Percentiles rank a stretch among this genome's conserved stretches.
phyloP scores from a whole-genome alignment of 139 green algal genomes.

The Picochlorum sp. region DNA sequence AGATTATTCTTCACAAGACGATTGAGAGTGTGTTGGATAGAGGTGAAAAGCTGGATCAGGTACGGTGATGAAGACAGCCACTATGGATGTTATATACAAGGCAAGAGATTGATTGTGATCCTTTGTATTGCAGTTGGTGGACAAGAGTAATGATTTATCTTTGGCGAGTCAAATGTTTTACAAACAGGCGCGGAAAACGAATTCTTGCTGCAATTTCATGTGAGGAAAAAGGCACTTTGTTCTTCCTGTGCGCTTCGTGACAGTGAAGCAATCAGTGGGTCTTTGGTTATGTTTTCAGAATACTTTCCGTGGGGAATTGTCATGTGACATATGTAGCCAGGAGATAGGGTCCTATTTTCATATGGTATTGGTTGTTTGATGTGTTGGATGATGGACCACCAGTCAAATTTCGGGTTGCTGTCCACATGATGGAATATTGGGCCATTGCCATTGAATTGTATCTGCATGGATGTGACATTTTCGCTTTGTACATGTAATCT shows the following conservation, averaged over 20 bases:
- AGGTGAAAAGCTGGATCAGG: conserved; percentile 92
- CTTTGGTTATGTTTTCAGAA: too few species aligned
- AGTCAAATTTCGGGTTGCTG: neutral
- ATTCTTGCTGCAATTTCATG: conserved; percentile 80
- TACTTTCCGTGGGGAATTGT: too few species aligned
- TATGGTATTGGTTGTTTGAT: neutral
- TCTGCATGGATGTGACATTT: neutral
- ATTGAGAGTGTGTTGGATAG: conserved; percentile 95
- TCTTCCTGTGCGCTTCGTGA: neutral
- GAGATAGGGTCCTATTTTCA: neutral
- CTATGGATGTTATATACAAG: neutral
- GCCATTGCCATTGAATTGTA: conserved; percentile 3
- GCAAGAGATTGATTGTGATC: neutral
- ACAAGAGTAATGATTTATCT: conserved; percentile 89
- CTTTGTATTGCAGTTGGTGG: conserved; percentile 61
- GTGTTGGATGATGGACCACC: conserved; percentile 3
- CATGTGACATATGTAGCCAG: too few species aligned
- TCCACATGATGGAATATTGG: neutral
- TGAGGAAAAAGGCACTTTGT: conserved; percentile 26
- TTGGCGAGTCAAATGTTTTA: conserved; percentile 98
- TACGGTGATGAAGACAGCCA: neutral
- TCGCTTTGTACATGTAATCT: neutral
- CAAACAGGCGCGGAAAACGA: conserved; percentile 80
- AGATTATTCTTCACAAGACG: conserved; percentile 91
- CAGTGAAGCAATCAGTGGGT: neutral